Evolutionary conservation across 164 flowering plant species (phyloP).

Genomic region (Warburgia ugandensis): DNA sequence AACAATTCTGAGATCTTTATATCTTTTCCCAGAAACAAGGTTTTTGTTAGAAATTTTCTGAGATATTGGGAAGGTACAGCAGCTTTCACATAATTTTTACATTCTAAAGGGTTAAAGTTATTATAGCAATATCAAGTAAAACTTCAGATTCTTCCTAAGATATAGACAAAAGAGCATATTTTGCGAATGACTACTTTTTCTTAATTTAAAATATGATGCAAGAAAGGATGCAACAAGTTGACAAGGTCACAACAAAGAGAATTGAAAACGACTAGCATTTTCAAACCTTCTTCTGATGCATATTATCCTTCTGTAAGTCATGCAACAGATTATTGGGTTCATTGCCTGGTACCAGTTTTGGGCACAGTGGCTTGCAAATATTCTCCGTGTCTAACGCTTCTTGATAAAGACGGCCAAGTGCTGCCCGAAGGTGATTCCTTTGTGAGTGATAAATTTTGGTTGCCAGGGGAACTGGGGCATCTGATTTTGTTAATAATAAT

Average conservation of each 20-base stretch:
- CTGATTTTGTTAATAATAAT: slow-evolving; percentile 26
- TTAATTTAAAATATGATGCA: too few species aligned
- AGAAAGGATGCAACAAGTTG: background rate
- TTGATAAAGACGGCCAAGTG: slow-evolving; percentile 41
- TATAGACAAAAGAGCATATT: too few species aligned
- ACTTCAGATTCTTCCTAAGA: too few species aligned
- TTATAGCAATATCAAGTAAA: too few species aligned
- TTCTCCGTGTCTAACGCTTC: slow-evolving; percentile 27
- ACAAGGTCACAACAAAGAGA: background rate
- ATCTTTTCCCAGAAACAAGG: too few species aligned
- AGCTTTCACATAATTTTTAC: too few species aligned
- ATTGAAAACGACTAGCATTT: too few species aligned
- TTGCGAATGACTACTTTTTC: too few species aligned
- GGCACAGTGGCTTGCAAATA: slow-evolving; percentile 15
- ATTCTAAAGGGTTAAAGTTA: too few species aligned
- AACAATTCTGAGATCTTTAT: too few species aligned
- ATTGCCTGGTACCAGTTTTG: slow-evolving; percentile 21
- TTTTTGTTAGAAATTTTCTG: too few species aligned
- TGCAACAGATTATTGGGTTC: slow-evolving; percentile 16
- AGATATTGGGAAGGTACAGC: too few species aligned
- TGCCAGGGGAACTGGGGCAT: slow-evolving; percentile 67
- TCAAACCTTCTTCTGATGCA: slow-evolving; percentile 27
- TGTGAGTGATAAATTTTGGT: slow-evolving; percentile 69
- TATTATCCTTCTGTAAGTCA: slow-evolving; percentile 21
- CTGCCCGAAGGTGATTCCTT: slow-evolving; percentile 44